Evolutionary conservation across 1,284 basidiomycete genomes (phyloP).

Genomic region (Apiotrichum brassicae): DNA sequence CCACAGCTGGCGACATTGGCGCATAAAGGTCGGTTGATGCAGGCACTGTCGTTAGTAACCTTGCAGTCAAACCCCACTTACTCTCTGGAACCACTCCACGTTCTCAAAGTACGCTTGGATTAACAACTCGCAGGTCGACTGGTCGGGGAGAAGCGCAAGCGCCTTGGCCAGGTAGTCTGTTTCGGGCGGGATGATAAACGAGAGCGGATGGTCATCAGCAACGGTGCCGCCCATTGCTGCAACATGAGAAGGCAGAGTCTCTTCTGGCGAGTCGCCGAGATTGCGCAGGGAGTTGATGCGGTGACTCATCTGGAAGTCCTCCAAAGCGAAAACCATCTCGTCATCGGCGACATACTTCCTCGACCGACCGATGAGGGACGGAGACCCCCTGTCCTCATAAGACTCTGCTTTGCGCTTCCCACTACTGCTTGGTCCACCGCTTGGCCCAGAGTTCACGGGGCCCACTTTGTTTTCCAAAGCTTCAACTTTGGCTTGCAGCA

Average conservation of each 20-base stretch:
- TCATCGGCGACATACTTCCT: constrained; percentile 15
- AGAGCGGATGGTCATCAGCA: constrained; percentile 9
- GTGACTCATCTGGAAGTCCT: constrained; percentile 18
- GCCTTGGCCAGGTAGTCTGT: constrained; percentile 17
- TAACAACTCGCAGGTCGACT: constrained; percentile 11
- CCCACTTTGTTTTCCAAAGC: constrained; percentile 2
- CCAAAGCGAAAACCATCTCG: constrained; percentile 20
- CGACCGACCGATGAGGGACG: constrained; percentile 1
- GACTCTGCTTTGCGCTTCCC: not conserved
- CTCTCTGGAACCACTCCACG: constrained; percentile 21
- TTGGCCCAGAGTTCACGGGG: not conserved
- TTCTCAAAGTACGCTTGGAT: constrained; percentile 18
- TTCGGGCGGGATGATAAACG: constrained; percentile 9
- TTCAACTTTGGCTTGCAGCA: constrained; percentile 5
- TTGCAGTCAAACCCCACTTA: not conserved
- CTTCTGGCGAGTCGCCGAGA: constrained; percentile 7
- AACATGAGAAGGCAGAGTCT: not conserved
- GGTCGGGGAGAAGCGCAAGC: constrained; percentile 11
- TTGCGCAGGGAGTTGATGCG: constrained; percentile 20
- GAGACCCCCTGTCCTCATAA: not conserved
- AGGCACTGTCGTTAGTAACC: constrained; percentile 10
- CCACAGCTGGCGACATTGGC: constrained; percentile 13
- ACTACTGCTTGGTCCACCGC: not conserved
- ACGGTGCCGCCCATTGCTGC: not conserved
- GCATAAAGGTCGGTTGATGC: constrained; percentile 17